phyloP scores from a whole-genome alignment of 129 eudicot species.

The Lonicera japonica region DNA sequence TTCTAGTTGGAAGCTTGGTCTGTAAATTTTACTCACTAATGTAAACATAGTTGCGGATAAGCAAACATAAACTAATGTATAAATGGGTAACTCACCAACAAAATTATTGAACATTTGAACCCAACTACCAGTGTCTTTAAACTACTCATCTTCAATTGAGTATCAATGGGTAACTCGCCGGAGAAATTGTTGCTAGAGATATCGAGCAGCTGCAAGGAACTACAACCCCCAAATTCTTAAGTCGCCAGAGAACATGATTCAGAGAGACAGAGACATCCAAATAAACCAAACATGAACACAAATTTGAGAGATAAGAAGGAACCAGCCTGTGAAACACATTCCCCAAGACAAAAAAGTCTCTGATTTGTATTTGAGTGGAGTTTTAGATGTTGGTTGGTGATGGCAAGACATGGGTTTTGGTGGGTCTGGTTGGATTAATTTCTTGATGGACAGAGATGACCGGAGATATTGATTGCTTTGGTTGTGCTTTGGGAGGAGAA shows the following conservation, averaged over 20 bases:
- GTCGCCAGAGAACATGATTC: constrained; percentile 42
- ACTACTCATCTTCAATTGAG: constrained; percentile 30
- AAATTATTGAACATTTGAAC: constrained; percentile 59
- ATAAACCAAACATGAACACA: constrained; percentile 41
- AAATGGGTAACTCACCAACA: constrained; percentile 49
- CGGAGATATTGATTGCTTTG: too few relatives aligned
- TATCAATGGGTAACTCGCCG: constrained; percentile 62
- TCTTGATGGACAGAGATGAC: too few relatives aligned
- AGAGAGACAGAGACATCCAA: constrained; percentile 46
- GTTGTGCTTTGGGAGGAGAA: too few relatives aligned
- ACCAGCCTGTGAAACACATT: constrained; percentile 41
- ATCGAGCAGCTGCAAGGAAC: constrained; percentile 42
- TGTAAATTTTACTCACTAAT: too few relatives aligned
- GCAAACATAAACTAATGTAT: too few relatives aligned
- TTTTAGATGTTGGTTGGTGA: too few relatives aligned
- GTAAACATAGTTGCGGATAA: too few relatives aligned
- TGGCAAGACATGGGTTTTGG: too few relatives aligned
- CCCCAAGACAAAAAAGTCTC: constrained; percentile 36
- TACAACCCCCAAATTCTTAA: constrained; percentile 42
- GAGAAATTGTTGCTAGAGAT: constrained; percentile 56
- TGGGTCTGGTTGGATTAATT: too few relatives aligned
- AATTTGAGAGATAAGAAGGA: constrained; percentile 26
- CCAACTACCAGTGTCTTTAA: constrained; percentile 46
- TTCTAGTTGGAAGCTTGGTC: too few relatives aligned
- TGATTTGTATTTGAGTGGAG: too few relatives aligned